Conservation (phyloP, 805 yeast species). For the Candida palmyrensis region DNA sequence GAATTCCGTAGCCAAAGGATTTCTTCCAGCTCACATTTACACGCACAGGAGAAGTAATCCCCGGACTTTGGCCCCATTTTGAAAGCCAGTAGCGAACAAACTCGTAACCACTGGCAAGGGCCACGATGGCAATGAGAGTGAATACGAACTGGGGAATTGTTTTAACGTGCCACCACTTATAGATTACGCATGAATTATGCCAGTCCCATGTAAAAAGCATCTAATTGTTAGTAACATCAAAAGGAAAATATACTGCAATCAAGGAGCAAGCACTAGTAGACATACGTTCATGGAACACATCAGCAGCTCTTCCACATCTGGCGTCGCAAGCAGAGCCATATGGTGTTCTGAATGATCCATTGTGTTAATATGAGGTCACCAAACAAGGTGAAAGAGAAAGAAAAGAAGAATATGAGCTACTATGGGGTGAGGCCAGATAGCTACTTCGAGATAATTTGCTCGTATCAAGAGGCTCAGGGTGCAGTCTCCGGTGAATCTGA, state of each 20-base stretch:
- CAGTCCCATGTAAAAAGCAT: constrained; percentile 82
- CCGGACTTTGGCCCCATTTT: constrained; percentile 21
- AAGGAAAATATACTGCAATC: neutral
- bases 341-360: constrained; percentile 13
- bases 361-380: too few relatives aligned
- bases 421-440: too few relatives aligned
- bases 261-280: constrained; percentile 4
- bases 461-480: too few relatives aligned
- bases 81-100: constrained; percentile 31
- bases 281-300: constrained; percentile 52
- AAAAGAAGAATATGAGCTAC: too few relatives aligned
- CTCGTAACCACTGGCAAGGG: constrained; percentile 57
- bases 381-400: too few relatives aligned
- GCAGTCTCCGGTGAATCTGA: too few relatives aligned
- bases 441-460: too few relatives aligned
- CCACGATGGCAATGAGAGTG: constrained; percentile 45
- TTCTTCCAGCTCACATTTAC: constrained; percentile 20
- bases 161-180: constrained; percentile 75
- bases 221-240: constrained; percentile 10
- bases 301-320: too few relatives aligned
- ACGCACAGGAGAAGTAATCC: constrained; percentile 3
- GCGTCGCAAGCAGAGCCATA: too few relatives aligned
- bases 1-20: constrained; percentile 52
- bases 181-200: constrained; percentile 65
- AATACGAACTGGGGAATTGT: constrained; percentile 46